phyloP scores from a whole-genome alignment of 345 rosid genomes.

The Populus deltoides region DNA sequence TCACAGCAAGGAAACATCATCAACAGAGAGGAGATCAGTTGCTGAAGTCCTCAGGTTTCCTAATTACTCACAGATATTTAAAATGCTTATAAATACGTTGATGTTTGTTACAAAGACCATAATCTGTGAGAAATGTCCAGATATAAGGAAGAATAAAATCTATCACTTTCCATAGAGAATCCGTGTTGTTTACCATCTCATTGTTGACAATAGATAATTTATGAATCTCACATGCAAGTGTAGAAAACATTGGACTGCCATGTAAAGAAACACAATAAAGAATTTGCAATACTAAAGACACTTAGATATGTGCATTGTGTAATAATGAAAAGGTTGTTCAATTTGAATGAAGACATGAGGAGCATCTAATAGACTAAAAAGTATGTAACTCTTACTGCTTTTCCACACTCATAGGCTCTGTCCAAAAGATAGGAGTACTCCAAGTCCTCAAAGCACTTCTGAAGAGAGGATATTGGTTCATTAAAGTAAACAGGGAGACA shows the following conservation, averaged over 20 bases:
- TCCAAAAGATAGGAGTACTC: constrained; percentile 94
- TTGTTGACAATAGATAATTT: neutral
- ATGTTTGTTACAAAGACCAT: neutral
- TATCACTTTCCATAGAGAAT: neutral
- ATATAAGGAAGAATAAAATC: neutral
- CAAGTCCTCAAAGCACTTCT: constrained; percentile 92
- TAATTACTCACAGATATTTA: neutral
- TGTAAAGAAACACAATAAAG: neutral
- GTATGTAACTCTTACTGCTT: constrained; percentile 52
- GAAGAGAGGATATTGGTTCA: constrained; percentile 97
- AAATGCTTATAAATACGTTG: neutral
- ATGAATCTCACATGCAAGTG: too few relatives aligned
- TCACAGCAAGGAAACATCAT: neutral
- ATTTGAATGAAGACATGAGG: neutral
- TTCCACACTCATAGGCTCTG: constrained; percentile 75
- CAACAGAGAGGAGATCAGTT: neutral
- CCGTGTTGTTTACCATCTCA: neutral
- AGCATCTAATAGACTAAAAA: neutral
- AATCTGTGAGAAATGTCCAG: neutral
- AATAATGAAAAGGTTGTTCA: neutral
- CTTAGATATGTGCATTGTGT: neutral
- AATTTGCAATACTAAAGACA: neutral
- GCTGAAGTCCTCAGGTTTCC: neutral
- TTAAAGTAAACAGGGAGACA: constrained; percentile 98
- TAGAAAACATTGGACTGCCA: neutral